A percentile compares a stretch with the other conserved stretches of the same genome.
Conservation (phyloP, 768 basidiomycete genomes). For the Naganishia antarctica region DNA sequence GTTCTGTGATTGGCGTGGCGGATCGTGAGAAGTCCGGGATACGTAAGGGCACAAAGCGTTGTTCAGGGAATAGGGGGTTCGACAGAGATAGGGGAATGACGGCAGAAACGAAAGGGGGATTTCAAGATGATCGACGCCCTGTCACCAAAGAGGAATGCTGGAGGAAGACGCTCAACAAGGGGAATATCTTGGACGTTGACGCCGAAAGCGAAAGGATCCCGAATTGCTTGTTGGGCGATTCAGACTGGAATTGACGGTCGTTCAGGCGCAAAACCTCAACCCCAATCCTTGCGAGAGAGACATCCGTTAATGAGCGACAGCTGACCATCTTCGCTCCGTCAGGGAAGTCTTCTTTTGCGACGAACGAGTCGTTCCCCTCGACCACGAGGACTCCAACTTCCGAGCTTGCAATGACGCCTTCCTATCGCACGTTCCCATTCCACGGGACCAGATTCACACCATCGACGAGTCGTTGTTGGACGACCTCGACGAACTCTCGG, state of each 20-base stretch:
- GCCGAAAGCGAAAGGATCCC: too few relatives aligned
- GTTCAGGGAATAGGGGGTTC: too few relatives aligned
- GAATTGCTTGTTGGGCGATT: too few relatives aligned
- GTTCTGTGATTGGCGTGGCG: background rate
- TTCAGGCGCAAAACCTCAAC: too few relatives aligned
- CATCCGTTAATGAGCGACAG: background rate
- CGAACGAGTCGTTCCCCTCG: constrained; percentile 88
- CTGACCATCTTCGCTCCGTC: constrained; percentile 20
- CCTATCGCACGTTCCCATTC: constrained; percentile 78
- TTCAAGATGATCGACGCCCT: too few relatives aligned
- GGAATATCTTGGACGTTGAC: too few relatives aligned
- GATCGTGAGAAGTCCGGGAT: background rate
- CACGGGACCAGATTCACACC: constrained; percentile 68
- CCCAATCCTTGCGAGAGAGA: too few relatives aligned
- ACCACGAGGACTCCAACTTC: constrained; percentile 91
- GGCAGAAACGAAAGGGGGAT: too few relatives aligned
- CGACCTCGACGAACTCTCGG: constrained; percentile 52
- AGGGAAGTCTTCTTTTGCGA: constrained; percentile 99
- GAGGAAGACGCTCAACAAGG: too few relatives aligned
- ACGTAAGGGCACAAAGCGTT: background rate
- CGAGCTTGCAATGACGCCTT: constrained; percentile 65
- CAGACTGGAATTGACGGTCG: too few relatives aligned
- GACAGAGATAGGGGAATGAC: too few relatives aligned
- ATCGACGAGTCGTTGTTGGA: constrained; percentile 66
- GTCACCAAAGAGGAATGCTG: too few relatives aligned